A percentile compares a stretch with the other conserved stretches of the same genome.
Evolutionary conservation across 306 rosid species (phyloP).

Genomic region (Dryas octopetala): DNA sequence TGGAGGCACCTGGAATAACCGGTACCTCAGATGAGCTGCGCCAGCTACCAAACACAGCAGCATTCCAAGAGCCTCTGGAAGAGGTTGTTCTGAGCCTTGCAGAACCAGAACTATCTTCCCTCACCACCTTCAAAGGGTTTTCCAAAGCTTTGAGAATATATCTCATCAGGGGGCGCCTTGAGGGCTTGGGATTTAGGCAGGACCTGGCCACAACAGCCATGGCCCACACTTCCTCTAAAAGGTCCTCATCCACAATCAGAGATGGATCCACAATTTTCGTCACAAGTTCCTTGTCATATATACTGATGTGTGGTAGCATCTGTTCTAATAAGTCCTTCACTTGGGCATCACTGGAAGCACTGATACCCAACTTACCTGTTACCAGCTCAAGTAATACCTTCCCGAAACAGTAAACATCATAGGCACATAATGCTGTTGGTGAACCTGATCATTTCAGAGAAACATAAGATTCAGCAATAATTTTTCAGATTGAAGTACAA

Average conservation of each 20-base stretch:
- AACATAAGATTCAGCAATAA: conserved; percentile 22
- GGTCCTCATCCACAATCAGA: conserved; percentile 80
- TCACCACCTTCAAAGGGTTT: conserved; percentile 84
- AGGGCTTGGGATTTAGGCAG: conserved; percentile 83
- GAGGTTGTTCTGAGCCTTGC: conserved; percentile 74
- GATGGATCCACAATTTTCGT: conserved; percentile 82
- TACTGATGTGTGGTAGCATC: conserved; percentile 60
- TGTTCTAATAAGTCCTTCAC: conserved; percentile 63
- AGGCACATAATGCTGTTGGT: conserved; percentile 62
- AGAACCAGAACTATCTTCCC: conserved; percentile 80
- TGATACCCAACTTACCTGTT: conserved; percentile 79
- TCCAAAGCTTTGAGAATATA: conserved; percentile 88
- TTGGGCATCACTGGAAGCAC: conserved; percentile 60
- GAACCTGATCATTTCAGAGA: conserved; percentile 56
- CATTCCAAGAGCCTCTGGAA: conserved; percentile 93
- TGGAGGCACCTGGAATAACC: conserved; percentile 49
- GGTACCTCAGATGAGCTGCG: conserved; percentile 74
- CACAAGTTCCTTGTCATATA: conserved; percentile 78
- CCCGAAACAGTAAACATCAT: conserved; percentile 92
- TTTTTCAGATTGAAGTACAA: conserved; percentile 6
- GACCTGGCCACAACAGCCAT: conserved; percentile 93
- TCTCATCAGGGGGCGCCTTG: conserved; percentile 85
- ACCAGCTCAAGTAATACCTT: conserved; percentile 88
- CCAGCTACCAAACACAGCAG: conserved; percentile 92
- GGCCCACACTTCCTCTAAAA: conserved; percentile 97